Evolutionary conservation across 768 basidiomycete species (phyloP), one percentile per base, ranked within the genome.

Genomic region (Boletus subparvulus): DNA sequence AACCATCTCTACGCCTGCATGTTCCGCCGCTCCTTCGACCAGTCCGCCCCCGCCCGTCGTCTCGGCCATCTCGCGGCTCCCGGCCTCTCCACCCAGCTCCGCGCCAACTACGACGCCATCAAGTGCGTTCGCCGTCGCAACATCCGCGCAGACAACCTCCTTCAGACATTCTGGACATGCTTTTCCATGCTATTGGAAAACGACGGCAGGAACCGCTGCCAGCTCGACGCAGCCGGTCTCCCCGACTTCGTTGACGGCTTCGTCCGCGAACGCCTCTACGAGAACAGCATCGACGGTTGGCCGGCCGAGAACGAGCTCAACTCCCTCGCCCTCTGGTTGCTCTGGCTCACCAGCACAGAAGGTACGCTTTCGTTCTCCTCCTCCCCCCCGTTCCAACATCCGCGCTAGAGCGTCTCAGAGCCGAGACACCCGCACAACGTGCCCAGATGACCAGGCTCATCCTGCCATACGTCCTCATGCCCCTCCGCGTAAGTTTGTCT

Each of bases 101-200:
- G 56, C 63, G 70, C 54, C 53, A 80, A 70, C 72, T 78, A 62
- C 47, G 24, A 13, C 39, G 64, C 73, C 5, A 61, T 77, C 50
- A 58, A 52, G 19, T 63, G 58, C 44, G 63, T 79, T 48, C 69
- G 77, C 53, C 45, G 59, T 2, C 60, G 65, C 28, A 60, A 79
- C 53, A 61, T 77, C 42, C 57, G 71, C 21, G 76, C 81, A 14
- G 28, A 52, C 24, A 36, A 54, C 36, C 21, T 74, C 55, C 61
- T 67, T 13, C 61, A 69, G 0, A 63, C 72, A 1, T 74, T 90
- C 21, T 80, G 79, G 71, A 71, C 69, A 0, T 76, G 77, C 6
- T 82, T 79, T 50, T 62, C 86, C 42, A 80, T 90, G 77, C 67
- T 86, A 68, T 70, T 81, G 4, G 87, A 89, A 59, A 83, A 86